Conservation (phyloP, 352 stramenopile genomes). For the Pythium grandisporangium region DNA sequence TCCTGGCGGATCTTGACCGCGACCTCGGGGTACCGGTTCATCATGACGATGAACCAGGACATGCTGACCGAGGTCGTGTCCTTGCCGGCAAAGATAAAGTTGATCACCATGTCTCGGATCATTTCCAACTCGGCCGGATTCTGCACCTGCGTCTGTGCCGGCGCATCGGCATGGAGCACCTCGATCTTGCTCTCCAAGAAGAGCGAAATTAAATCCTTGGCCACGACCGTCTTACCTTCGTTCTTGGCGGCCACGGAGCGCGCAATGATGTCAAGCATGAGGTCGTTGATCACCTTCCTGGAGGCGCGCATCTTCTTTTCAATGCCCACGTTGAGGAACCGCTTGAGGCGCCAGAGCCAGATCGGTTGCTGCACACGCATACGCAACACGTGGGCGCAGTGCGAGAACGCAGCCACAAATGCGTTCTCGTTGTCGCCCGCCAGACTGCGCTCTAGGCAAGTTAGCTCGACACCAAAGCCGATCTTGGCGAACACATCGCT, state of each 20-base stretch:
- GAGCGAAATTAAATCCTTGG: conserved; percentile 17
- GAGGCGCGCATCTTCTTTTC: conserved; percentile 31
- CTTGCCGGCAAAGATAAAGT: conserved; percentile 63
- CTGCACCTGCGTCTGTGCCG: background rate
- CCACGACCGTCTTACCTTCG: background rate
- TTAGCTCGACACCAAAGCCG: conserved; percentile 45
- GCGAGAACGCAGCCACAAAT: conserved; percentile 8
- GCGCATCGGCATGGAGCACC: no score
- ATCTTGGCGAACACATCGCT: conserved; percentile 49
- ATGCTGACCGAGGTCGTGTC: conserved; percentile 65
- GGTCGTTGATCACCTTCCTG: conserved; percentile 25
- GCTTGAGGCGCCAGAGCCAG: conserved; percentile 27
- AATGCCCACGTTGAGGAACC: conserved; percentile 21
- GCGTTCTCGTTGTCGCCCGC: conserved; percentile 8
- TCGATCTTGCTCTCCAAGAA: conserved; percentile 29
- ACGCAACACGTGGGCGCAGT: conserved; percentile 6
- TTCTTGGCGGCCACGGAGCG: conserved; percentile 27
- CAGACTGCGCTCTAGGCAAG: conserved; percentile 16
- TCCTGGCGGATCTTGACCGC: conserved; percentile 44
- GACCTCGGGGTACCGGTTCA: conserved; percentile 35
- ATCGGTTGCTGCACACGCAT: conserved; percentile 22
- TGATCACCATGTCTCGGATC: conserved; percentile 67
- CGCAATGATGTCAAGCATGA: conserved; percentile 40
- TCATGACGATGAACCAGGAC: conserved; percentile 61
- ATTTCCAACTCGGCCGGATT: conserved; percentile 23